Evolutionary conservation across 768 basidiomycete genomes (phyloP), one percentile per base, ranked within the genome.

Genomic region (Leccinum barrowsii): DNA sequence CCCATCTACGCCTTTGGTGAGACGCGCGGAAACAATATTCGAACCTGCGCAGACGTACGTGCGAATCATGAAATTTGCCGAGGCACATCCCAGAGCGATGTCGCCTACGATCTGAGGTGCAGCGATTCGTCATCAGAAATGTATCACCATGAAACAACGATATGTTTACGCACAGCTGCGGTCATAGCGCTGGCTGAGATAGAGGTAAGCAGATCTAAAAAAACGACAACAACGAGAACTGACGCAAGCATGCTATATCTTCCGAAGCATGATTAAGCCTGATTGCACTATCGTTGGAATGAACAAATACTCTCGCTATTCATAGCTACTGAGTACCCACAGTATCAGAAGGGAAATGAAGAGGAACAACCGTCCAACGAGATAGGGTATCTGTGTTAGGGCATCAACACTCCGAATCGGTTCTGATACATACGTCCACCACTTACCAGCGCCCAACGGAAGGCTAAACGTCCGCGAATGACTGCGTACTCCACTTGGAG

Each of bases 31-130:
- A 10, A 2, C 6, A 7, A 40, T 1, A 21, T 26, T 40, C 5
- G 21, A 0, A 7, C 3, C 48, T 40, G 37, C 17, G 7, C 8
- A 7, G 32, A 54, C 70, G 56, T 54, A 72, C 72, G 66, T 64
- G 53, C 72, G 67, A 54, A 73, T 59, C 63, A 73, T 64, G 48
- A 71, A 19, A 50, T 73, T 73, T 19, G 52, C 56, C 0, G 72
- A 72, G 47, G 52, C 12, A 26, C 54, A 65, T 22, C 56, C 67
- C 1, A 71, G 24, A 22, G 34, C 55, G 22, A 70, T 57, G 22
- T 62, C 48, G 19, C 44, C 64, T 3, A 54, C 3, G 7, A 64
- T 4, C 70, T 73, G 46, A 10, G 5, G 22, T 32, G 5, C 34
- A 13, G 19, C 7, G 17, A 5, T 15, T 10, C 2, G 21, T 67